Evolutionary conservation across 306 rosid species (phyloP).

Genomic region (Astragalus membranaceus): DNA sequence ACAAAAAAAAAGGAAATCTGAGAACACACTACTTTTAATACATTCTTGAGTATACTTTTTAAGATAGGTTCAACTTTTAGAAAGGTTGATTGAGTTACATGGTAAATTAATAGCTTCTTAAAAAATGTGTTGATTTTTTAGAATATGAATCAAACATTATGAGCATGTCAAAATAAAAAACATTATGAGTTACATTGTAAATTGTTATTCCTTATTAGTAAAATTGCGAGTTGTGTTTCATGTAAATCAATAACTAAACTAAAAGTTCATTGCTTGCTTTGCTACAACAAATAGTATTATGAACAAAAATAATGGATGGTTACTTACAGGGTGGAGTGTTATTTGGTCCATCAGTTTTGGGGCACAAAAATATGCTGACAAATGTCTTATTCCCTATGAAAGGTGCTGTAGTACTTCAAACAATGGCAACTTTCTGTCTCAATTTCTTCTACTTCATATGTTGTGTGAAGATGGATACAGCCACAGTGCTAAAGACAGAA

Average conservation of each 20-base stretch:
- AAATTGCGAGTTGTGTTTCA: not conserved
- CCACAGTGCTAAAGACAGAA: conserved; percentile 29
- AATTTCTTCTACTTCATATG: conserved; percentile 43
- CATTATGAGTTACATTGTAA: not conserved
- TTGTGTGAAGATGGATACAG: conserved; percentile 39
- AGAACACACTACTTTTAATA: no score
- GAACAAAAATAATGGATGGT: conserved; percentile 5
- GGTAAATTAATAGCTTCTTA: not conserved
- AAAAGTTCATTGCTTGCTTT: not conserved
- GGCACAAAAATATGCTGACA: conserved; percentile 17
- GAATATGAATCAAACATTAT: no score
- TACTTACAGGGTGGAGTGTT: conserved; percentile 42
- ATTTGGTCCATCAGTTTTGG: conserved; percentile 57
- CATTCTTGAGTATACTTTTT: no score
- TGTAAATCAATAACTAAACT: not conserved
- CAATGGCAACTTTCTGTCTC: conserved; percentile 32
- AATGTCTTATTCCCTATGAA: conserved; percentile 32
- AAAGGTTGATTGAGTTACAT: no score
- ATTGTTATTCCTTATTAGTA: not conserved
- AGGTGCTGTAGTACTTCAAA: conserved; percentile 34
- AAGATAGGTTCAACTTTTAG: no score
- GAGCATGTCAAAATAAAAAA: no score
- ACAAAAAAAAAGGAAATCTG: no score
- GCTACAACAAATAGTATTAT: not conserved
- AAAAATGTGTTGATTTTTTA: not conserved